These are phyloP conservation scores for Croton laevigatus DNA, from an alignment of 441 rosid species.

Conservation along the genomic window DNA sequence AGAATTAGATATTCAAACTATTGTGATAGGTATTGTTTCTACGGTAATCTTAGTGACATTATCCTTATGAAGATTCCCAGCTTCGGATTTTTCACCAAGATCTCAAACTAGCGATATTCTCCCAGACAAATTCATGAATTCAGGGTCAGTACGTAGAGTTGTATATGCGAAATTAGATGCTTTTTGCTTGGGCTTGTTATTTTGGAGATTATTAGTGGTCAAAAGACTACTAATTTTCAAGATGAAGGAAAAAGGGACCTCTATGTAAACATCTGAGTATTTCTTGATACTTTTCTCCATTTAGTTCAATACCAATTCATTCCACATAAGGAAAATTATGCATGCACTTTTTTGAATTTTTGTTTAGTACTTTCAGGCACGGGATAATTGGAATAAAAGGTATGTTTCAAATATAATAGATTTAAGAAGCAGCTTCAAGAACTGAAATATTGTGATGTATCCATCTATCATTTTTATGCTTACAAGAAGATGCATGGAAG, in stretches of 20 bases:
- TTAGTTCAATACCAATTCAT: no score
- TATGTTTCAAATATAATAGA: slow-evolving; percentile 23
- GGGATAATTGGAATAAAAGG: slow-evolving; percentile 32
- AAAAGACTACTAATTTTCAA: not conserved
- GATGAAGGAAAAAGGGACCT: slow-evolving; percentile 1
- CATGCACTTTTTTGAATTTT: not conserved
- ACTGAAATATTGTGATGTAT: slow-evolving; percentile 24
- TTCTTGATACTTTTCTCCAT: no score
- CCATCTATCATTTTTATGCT: slow-evolving; percentile 39
- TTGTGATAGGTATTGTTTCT: no score
- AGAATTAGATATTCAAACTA: no score
- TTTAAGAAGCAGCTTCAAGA: not conserved
- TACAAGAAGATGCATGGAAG: slow-evolving; percentile 33
- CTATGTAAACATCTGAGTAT: slow-evolving; percentile 13
- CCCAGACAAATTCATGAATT: slow-evolving; percentile 22
- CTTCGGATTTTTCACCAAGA: slow-evolving; percentile 21
- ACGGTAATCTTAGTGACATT: no score
- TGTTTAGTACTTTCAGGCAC: slow-evolving; percentile 11
- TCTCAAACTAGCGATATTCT: slow-evolving; percentile 21
- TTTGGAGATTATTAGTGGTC: slow-evolving; percentile 26
- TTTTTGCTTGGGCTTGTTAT: slow-evolving; percentile 26
- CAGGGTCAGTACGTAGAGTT: slow-evolving; percentile 12
- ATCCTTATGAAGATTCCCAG: slow-evolving; percentile 17
- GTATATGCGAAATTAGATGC: slow-evolving; percentile 22
- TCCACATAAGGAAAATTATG: not conserved